These are phyloP conservation scores for Malus orientalis DNA, from an alignment of 306 rosid species.

Conservation along the genomic window DNA sequence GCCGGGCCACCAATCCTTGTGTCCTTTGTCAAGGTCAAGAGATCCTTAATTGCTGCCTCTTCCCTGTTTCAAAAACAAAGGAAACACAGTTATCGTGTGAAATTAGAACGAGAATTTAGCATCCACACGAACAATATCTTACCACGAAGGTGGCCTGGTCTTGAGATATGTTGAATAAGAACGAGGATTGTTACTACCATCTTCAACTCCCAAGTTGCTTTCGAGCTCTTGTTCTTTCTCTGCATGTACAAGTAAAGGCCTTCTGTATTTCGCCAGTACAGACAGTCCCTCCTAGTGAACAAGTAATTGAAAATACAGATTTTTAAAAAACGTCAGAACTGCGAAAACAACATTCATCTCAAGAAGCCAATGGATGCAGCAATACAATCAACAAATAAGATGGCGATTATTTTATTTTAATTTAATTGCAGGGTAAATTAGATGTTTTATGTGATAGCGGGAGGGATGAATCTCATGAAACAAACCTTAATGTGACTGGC, in stretches of 20 bases:
- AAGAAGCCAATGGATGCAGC: background rate
- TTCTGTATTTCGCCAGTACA: conserved; percentile 71
- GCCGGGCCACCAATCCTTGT: conserved; percentile 63
- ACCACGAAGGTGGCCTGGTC: conserved; percentile 85
- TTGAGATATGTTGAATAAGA: conserved; percentile 66
- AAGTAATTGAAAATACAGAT: conserved; percentile 16
- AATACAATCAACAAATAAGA: background rate
- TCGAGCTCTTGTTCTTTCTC: conserved; percentile 56
- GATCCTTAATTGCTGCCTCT: conserved; percentile 74
- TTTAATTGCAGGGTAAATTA: background rate
- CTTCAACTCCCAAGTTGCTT: conserved; percentile 30
- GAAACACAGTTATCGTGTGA: background rate
- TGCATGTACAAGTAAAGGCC: conserved; percentile 82
- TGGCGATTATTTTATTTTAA: background rate
- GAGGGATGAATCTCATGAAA: background rate
- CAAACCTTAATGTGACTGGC: conserved; percentile 76
- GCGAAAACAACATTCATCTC: background rate
- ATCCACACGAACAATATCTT: conserved; percentile 19
- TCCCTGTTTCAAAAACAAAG: conserved; percentile 56
- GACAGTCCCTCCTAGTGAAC: conserved; percentile 70
- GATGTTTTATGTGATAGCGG: background rate
- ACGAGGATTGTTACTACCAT: conserved; percentile 33
- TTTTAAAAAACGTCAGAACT: conserved; percentile 13
- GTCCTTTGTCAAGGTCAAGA: conserved; percentile 62
- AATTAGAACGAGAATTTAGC: too few relatives aligned